Evolutionary conservation across 2,329 filamentous ascomycete genomes (phyloP).

Genomic region (Alternaria sp.): DNA sequence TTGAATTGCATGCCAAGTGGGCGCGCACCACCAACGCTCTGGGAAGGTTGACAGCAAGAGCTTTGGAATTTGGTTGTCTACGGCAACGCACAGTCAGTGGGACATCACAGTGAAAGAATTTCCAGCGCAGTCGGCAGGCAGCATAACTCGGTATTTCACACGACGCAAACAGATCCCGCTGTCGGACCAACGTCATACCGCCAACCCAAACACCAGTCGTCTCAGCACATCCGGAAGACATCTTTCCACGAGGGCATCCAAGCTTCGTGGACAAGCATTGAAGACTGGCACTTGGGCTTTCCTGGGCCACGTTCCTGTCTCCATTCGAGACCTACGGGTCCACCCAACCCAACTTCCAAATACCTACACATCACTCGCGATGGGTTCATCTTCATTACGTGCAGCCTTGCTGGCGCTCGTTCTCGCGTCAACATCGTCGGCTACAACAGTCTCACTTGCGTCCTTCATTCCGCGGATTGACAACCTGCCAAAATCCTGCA

Average conservation of each 20-base stretch:
- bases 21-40: constrained; percentile 2
- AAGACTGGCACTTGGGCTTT: constrained; percentile 23
- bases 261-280: constrained; percentile 13
- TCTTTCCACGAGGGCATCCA: constrained; percentile 17
- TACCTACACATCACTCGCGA: constrained; percentile 27
- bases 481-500: constrained; percentile 52
- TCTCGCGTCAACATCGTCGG: constrained; percentile 29
- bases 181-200: constrained; percentile 36
- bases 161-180: constrained; percentile 33
- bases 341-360: constrained; percentile 14
- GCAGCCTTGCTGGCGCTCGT: constrained; percentile 33
- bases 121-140: constrained; percentile 15
- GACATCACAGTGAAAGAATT: constrained; percentile 17
- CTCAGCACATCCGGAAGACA: constrained; percentile 31
- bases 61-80: constrained; percentile 14
- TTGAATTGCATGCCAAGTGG: neutral
- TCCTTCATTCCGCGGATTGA: constrained; percentile 56
- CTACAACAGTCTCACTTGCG: constrained; percentile 52
- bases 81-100: constrained; percentile 27
- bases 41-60: constrained; percentile 1
- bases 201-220: constrained; percentile 35
- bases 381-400: constrained; percentile 30
- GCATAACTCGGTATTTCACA: constrained; percentile 30
- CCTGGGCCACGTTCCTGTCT: constrained; percentile 9
- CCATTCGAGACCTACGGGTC: constrained; percentile 16